These are phyloP conservation scores for Grifola frondosa DNA, from an alignment of 1,284 basidiomycete species.

Conservation along the genomic window DNA sequence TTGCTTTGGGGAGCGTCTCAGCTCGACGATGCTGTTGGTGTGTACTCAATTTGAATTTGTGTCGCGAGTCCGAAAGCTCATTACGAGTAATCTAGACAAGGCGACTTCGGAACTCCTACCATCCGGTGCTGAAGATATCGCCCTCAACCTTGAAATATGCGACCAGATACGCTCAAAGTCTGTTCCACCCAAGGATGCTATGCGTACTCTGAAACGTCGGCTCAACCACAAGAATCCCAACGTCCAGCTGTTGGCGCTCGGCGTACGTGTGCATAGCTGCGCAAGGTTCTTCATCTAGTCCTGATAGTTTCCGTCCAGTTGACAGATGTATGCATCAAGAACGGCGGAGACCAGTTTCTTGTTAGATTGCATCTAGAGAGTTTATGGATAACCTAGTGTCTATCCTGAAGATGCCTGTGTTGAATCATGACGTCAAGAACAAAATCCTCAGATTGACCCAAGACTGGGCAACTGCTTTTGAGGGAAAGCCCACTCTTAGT, in stretches of 20 bases:
- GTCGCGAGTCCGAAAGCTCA: slow-evolving; percentile 4
- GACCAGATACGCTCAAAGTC: slow-evolving; percentile 95
- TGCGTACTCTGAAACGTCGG: slow-evolving; percentile 86
- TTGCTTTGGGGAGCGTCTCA: slow-evolving; percentile 79
- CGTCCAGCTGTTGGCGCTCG: slow-evolving; percentile 85
- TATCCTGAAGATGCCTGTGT: slow-evolving; percentile 68
- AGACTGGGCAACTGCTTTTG: slow-evolving; percentile 91
- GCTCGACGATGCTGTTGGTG: slow-evolving; percentile 76
- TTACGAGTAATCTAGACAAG: slow-evolving; percentile 62
- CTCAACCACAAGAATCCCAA: slow-evolving; percentile 96
- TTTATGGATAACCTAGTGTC: slow-evolving; percentile 93
- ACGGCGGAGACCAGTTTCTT: slow-evolving; percentile 93
- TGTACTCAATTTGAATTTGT: slow-evolving; percentile 24
- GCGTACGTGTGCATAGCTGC: slow-evolving; percentile 58
- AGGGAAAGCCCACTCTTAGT: slow-evolving; percentile 72
- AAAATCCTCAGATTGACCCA: slow-evolving; percentile 82
- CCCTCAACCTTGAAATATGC: slow-evolving; percentile 92
- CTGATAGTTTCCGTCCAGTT: slow-evolving; percentile 48
- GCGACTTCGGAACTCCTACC: slow-evolving; percentile 89
- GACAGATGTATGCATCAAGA: slow-evolving; percentile 95
- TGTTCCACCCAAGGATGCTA: slow-evolving; percentile 82
- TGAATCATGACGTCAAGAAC: slow-evolving; percentile 84
- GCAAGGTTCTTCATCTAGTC: neutral
- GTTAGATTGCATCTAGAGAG: slow-evolving; percentile 83
- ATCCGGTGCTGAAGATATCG: slow-evolving; percentile 84